Percentiles rank a stretch among this genome's conserved stretches.
phyloP scores from a whole-genome alignment of 352 stramenopile genomes.

The Hyaloperonospora arabidopsidis region DNA sequence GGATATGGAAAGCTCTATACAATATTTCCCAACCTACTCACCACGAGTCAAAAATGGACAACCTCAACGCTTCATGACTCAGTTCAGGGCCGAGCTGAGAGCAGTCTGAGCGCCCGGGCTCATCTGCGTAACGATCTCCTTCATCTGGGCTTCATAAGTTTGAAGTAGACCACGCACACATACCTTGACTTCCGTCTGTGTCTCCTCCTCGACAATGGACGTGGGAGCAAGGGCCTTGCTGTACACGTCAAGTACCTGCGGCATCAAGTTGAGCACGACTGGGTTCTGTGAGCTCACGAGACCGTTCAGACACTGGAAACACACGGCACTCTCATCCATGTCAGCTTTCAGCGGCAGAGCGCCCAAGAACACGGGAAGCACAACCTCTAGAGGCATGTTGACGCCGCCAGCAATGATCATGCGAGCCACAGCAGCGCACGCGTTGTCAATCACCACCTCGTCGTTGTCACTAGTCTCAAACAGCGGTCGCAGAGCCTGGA shows the following conservation, averaged over 20 bases:
- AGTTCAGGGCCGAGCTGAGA: conserved; percentile 52
- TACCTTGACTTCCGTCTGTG: conserved; percentile 61
- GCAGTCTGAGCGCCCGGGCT: conserved; percentile 59
- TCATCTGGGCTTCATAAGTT: conserved; percentile 72
- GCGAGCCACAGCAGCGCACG: conserved; percentile 85
- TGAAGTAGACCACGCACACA: conserved; percentile 59
- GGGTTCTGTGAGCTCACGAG: conserved; percentile 88
- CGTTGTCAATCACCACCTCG: conserved; percentile 89
- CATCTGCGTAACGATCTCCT: conserved; percentile 67
- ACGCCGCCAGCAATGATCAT: conserved; percentile 86
- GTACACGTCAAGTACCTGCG: conserved; percentile 75
- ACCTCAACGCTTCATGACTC: conserved; percentile 16
- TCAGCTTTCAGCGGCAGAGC: conserved; percentile 93
- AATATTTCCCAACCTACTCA: conserved; percentile 29
- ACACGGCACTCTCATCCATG: conserved; percentile 93
- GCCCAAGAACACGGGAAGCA: conserved; percentile 91
- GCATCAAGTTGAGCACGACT: conserved; percentile 55
- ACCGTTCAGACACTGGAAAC: conserved; percentile 92
- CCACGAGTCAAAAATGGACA: conserved; percentile 29
- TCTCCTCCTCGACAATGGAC: conserved; percentile 67
- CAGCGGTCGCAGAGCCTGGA: conserved; percentile 87
- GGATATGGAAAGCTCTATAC: conserved; percentile 24
- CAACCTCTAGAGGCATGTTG: conserved; percentile 85
- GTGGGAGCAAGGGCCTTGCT: conserved; percentile 53
- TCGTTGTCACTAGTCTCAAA: conserved; percentile 86